Percentiles rank a stretch among this genome's conserved stretches.
Conservation (phyloP, 2,329 filamentous ascomycete genomes). For the Hypoxylon sp. region DNA sequence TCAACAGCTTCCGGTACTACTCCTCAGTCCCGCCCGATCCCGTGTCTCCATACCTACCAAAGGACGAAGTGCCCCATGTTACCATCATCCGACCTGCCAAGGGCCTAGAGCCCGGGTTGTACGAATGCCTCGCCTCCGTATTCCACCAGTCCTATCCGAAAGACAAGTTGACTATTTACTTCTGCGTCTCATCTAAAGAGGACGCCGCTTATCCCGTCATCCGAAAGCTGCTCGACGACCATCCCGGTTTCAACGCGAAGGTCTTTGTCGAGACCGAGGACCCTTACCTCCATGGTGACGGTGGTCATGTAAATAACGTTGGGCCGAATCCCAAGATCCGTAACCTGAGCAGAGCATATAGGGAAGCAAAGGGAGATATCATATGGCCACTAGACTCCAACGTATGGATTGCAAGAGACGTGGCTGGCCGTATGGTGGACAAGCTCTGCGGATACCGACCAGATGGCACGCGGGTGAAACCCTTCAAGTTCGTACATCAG, state of each 20-base stretch:
- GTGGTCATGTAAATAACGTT: conserved; percentile 68
- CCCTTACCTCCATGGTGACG: conserved; percentile 70
- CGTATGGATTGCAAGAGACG: conserved; percentile 86
- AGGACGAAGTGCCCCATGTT: conserved; percentile 78
- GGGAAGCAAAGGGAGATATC: conserved; percentile 87
- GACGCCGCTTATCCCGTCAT: conserved; percentile 86
- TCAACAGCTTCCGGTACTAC: conserved; percentile 65
- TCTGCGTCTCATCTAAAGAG: conserved; percentile 80
- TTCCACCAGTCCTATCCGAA: conserved; percentile 85
- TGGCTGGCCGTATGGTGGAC: conserved; percentile 90
- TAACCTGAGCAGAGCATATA: conserved; percentile 93
- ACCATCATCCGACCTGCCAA: conserved; percentile 95
- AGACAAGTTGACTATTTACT: conserved; percentile 80
- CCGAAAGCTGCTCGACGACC: conserved; percentile 77
- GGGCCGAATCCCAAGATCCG: conserved; percentile 99
- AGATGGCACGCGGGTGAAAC: conserved; percentile 62
- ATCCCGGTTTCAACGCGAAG: conserved; percentile 76
- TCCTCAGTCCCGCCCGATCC: conserved; percentile 63
- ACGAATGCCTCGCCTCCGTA: conserved; percentile 90
- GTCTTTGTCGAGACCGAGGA: conserved; percentile 88
- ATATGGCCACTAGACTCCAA: conserved; percentile 98
- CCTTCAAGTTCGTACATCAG: conserved; percentile 95
- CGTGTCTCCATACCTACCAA: conserved; percentile 64
- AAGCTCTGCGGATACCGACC: conserved; percentile 77
- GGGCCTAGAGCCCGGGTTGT: conserved; percentile 88